Conservation (phyloP, 2,329 filamentous ascomycete genomes). For the Trichoderma hamatum region DNA sequence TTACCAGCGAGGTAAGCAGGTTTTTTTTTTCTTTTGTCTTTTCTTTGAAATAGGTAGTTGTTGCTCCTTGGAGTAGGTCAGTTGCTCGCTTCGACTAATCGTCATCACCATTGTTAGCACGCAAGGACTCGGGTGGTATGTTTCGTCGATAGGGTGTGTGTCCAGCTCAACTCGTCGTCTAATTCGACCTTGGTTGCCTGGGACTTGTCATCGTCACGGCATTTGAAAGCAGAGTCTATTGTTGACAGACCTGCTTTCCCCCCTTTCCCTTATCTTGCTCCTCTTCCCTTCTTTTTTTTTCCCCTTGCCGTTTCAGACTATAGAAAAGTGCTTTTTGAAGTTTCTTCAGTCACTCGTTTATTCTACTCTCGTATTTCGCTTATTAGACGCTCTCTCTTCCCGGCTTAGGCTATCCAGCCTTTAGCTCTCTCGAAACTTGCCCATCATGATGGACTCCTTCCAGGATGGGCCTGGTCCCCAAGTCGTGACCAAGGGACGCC, state of each 20-base stretch:
- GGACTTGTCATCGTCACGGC: neutral
- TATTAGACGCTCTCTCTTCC: neutral
- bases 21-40: neutral
- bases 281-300: neutral
- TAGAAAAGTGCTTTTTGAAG: neutral
- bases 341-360: slow-evolving; percentile 2
- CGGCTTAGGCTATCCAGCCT: neutral
- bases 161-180: neutral
- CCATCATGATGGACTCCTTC: slow-evolving; percentile 14
- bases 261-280: neutral
- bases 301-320: neutral
- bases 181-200: slow-evolving; percentile 1
- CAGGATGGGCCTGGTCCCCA: slow-evolving; percentile 2
- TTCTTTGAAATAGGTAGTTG: neutral
- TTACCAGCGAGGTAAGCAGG: neutral
- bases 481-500: slow-evolving; percentile 22
- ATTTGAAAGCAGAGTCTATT: slow-evolving; percentile 9
- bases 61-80: neutral
- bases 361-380: neutral
- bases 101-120: neutral
- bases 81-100: neutral
- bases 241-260: neutral
- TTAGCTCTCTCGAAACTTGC: neutral
- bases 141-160: neutral
- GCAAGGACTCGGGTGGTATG: neutral